Evolutionary conservation across 108 stramenopile species (phyloP).

Genomic region (Asterionellopsis glacialis): DNA sequence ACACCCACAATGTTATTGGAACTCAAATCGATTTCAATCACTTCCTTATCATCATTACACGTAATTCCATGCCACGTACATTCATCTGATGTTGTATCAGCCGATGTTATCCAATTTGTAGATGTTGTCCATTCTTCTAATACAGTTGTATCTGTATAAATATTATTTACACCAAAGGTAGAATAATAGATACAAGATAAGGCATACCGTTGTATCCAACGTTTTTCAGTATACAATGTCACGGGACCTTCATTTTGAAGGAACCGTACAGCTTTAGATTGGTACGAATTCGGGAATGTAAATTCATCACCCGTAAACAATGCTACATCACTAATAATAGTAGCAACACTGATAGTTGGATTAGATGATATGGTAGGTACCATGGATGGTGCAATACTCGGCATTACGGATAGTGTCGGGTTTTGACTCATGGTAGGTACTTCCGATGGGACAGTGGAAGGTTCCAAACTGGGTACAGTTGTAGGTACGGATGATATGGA

Average conservation of each 20-base stretch:
- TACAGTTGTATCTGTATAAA: too few species aligned
- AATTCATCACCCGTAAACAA: not conserved
- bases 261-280: not conserved
- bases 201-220: conserved; percentile 18
- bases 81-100: not conserved
- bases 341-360: too few species aligned
- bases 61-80: conserved; percentile 29
- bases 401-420: too few species aligned
- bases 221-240: not conserved
- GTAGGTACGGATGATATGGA: too few species aligned
- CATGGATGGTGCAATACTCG: too few species aligned
- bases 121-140: not conserved
- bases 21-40: conserved; percentile 6
- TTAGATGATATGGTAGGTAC: too few species aligned
- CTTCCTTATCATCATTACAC: conserved; percentile 13
- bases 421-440: too few species aligned
- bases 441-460: too few species aligned
- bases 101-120: conserved; percentile 13
- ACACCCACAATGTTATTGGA: not conserved
- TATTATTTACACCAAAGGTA: conserved; percentile 4
- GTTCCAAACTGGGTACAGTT: too few species aligned
- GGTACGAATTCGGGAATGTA: not conserved
- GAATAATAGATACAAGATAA: conserved; percentile 18
- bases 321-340: too few species aligned
- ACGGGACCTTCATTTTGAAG: not conserved